Evolutionary conservation across 768 basidiomycete genomes (phyloP), one percentile per base, ranked within the genome.

Genomic region (Mycena belliarum): DNA sequence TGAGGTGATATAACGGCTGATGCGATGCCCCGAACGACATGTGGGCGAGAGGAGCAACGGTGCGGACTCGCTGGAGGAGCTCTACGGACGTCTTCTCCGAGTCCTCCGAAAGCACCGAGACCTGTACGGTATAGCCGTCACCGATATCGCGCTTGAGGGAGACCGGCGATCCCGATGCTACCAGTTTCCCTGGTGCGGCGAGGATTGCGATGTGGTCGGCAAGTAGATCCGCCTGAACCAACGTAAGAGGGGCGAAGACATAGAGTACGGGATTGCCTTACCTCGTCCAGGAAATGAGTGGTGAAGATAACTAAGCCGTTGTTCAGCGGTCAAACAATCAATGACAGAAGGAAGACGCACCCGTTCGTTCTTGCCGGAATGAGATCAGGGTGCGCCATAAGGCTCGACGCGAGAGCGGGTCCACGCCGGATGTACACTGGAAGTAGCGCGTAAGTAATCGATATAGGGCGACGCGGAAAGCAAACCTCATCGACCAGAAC

Each of bases 161-260:
- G 6, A 92, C 89, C 4, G 91, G 91, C 1, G 88, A 78, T 8
- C 88, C 89, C 42, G 84, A 79, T 0, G 89, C 90, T 1, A 92
- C 80, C 3, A 91, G 74, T 60, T 83, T 88, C 20, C 90, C 91
- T 2, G 90, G 90, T 0, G 87, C 83, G 15, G 86, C 85, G 5
- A 93, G 75, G 50, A 92, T 85, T 0, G 86, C 88, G 50, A 93
- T 88, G 21, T 84, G 77, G 63, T 93, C 90, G 0, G 84, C 90
- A 15, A 93, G 75, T 4, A 92, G 75, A 65, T 92, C 90, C 0
- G 90, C 90, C 33, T 35, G 33, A 15, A 35, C 12, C 11, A 35
- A 15, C 12, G 14, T n/a, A 35, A 35, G 16, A 35, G 33, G 33
- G 12, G 4, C 11, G 33, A 35, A 35, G 33, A n/a, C 29, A 12